Percentiles rank a stretch among this genome's conserved stretches.
phyloP scores from a whole-genome alignment of 2,329 filamentous ascomycete genomes.

The Clarireedia hainanense region DNA sequence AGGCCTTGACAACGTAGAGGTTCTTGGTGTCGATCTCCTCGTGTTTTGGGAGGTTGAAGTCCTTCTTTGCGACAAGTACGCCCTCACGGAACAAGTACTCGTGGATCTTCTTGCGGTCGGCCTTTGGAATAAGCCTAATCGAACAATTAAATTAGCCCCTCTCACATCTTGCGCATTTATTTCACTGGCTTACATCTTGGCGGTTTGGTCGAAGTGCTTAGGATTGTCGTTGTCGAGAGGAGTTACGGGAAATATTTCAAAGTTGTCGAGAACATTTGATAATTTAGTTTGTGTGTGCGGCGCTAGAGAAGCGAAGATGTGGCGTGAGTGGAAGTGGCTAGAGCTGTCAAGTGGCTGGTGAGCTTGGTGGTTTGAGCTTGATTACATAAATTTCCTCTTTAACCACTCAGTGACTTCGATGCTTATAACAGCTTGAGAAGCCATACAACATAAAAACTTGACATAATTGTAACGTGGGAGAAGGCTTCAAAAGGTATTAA shows the following conservation, averaged over 20 bases:
- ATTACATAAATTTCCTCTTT: neutral
- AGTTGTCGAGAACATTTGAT: conserved; percentile 3
- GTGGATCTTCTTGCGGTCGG: conserved; percentile 99
- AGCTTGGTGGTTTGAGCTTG: neutral
- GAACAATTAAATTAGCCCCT: conserved; percentile 31
- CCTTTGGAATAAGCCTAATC: conserved; percentile 96
- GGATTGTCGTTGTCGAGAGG: conserved; percentile 11
- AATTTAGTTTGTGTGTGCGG: conserved; percentile 9
- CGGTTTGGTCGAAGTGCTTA: conserved; percentile 27
- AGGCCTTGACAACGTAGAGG: conserved; percentile 98
- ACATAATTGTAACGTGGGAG: neutral
- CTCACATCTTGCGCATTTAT: neutral
- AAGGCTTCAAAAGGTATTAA: neutral
- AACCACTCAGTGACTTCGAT: neutral
- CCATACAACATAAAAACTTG: too few species aligned
- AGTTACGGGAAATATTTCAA: conserved; percentile 11
- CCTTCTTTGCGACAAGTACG: conserved; percentile 97
- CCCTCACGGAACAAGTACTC: conserved; percentile 96
- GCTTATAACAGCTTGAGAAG: too few species aligned
- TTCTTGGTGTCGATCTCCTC: conserved; percentile 99
- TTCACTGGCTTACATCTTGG: conserved; percentile 35
- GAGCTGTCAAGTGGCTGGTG: neutral
- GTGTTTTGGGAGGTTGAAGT: conserved; percentile 91
- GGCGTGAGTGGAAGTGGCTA: conserved; percentile 1
- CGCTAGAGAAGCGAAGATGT: conserved; percentile 12